These are phyloP conservation scores for Lasiosphaeria ovina DNA, from an alignment of 495 filamentous ascomycete species.

Conservation along the genomic window DNA sequence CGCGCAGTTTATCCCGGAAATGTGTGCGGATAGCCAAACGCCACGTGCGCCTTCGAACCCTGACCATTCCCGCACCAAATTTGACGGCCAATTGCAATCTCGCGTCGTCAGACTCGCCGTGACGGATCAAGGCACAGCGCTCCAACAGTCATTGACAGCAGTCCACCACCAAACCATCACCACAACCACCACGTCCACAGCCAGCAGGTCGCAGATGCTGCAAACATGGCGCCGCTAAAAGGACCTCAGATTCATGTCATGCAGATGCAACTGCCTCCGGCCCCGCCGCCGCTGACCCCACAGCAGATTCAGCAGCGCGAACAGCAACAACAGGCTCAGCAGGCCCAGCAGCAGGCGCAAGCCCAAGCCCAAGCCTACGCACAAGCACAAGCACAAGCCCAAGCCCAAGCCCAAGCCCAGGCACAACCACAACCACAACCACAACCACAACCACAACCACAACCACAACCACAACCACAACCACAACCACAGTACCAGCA, in stretches of 20 bases:
- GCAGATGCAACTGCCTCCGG: slow-evolving; percentile 4
- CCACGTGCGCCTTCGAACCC: not conserved
- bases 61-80: not conserved
- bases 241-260: not conserved
- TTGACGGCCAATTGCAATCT: not conserved
- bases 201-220: not conserved
- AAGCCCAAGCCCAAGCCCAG: too few species aligned
- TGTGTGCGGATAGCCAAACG: slow-evolving; percentile 1
- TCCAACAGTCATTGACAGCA: not conserved
- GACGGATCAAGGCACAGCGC: not conserved
- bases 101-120: not conserved
- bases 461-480: not conserved
- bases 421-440: not conserved
- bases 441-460: not conserved
- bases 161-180: not conserved
- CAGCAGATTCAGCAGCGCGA: slow-evolving; percentile 11
- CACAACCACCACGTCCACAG: not conserved
- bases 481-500: slow-evolving; percentile 1
- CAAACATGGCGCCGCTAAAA: slow-evolving; percentile 1
- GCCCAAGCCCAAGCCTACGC: slow-evolving; percentile 15
- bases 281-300: not conserved
- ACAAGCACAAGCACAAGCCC: slow-evolving; percentile 13
- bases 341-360: not conserved
- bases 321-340: slow-evolving; percentile 11
- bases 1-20: not conserved